Base-by-base conservation (phyloP, 352 stramenopile genomes). In the Elongisporangium anandrum region DNA sequence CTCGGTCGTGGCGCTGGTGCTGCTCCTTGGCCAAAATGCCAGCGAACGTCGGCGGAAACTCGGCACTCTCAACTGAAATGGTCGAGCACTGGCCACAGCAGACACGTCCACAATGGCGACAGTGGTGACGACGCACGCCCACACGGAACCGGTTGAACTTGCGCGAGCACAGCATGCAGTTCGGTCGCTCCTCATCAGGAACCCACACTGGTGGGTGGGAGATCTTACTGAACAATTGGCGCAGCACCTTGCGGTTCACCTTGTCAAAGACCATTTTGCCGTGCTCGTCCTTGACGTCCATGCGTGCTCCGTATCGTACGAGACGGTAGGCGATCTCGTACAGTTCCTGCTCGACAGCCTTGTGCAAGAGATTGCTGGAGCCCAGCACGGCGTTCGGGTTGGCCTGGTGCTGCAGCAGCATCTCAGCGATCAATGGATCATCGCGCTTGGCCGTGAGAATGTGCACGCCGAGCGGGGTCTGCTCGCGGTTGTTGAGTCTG, bases 231-330 rank as follows among this genome's bases (percentile, higher is more conserved):
- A 87, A 79, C 16, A 95, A 69, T 54, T 89, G 79, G 3, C 83
- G 83, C 48, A 95, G 66, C 20, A 88, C 51, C 60, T 85, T 85
- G 51, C 77, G 75, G 60, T 92, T 81, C 20, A 87, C 77, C 69
- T 94, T 94, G 34, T 94, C 86, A 54, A 92, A 95, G 7, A 94
- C 82, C 74, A 91, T 94, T 49, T 77, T 77, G 19, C 73, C 81
- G 20, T 85, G 72, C 22, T 81, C 77, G 56, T 95, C 86, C 70
- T 93, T 92, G 53, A 68, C 56, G 50, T 95, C 79, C 4, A 95
- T 61, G 0, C 86, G 86, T 6, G 78, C 86, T n/a, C 86, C 86
- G 41, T 93, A 77, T 1, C 81, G 80, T 26, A 95, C 86, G 20
- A 95, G 73, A 16, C 86, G 81, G 53, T 71, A 83, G 8, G 84